Evolutionary conservation across 1,139 yeast species (phyloP).

Genomic region (Pichia sp.): DNA sequence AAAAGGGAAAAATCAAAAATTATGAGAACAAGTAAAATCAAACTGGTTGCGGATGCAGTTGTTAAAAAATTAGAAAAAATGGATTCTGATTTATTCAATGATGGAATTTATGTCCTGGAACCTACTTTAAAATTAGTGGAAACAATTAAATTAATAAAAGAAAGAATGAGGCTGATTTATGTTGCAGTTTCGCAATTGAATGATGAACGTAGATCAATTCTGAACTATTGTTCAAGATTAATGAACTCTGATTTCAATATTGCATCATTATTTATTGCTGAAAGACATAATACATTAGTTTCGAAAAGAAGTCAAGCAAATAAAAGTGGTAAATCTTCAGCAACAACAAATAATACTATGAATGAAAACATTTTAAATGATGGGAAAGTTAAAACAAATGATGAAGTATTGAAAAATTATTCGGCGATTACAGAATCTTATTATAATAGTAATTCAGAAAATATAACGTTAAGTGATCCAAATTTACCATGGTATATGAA

Average conservation of each 20-base stretch:
- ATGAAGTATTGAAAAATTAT: not conserved
- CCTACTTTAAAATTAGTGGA: constrained; percentile 42
- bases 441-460: constrained; percentile 4
- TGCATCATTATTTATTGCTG: constrained; percentile 50
- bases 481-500: constrained; percentile 76
- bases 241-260: constrained; percentile 69
- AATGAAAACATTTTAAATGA: not conserved
- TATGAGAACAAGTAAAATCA: not conserved
- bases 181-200: constrained; percentile 49
- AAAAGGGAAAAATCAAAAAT: constrained; percentile 33
- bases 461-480: constrained; percentile 39
- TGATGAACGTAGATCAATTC: constrained; percentile 62
- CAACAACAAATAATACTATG: not conserved
- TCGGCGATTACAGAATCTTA: constrained; percentile 2
- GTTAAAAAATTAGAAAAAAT: constrained; percentile 8
- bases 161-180: constrained; percentile 40
- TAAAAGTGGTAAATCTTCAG: constrained; percentile 3
- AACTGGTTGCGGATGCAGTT: constrained; percentile 5
- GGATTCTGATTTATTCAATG: constrained; percentile 37
- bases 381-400: not conserved
- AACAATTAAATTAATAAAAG: constrained; percentile 41
- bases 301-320: constrained; percentile 25
- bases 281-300: constrained; percentile 50
- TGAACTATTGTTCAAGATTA: constrained; percentile 68
- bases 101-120: constrained; percentile 43